A percentile compares a stretch with the other conserved stretches of the same genome.
Conservation (phyloP, 768 basidiomycete species). For the Daedaleopsis nitida region DNA sequence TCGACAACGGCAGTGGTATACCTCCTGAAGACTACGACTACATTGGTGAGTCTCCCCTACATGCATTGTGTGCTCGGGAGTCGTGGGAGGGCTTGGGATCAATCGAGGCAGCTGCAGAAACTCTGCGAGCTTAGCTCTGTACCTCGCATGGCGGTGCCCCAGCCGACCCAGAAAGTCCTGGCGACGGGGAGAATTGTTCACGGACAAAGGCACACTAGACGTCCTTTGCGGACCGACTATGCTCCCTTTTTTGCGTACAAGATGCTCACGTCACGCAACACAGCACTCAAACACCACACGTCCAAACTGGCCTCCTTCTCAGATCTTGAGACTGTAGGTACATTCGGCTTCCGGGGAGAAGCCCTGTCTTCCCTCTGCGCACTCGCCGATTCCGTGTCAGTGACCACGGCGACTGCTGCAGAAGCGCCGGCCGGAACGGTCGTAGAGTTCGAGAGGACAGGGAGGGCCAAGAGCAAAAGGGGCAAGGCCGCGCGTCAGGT, state of each 20-base stretch:
- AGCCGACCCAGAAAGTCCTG: neutral
- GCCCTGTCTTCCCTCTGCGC: conserved; percentile 94
- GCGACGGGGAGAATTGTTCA: neutral
- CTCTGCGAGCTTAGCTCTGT: too few relatives aligned
- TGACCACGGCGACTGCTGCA: conserved; percentile 72
- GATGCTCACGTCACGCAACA: neutral
- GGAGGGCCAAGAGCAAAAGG: conserved; percentile 52
- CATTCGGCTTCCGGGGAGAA: conserved; percentile 96
- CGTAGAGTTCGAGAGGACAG: conserved; percentile 71
- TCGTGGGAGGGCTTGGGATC: neutral
- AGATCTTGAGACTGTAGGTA: conserved; percentile 70
- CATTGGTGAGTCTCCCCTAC: conserved; percentile 59
- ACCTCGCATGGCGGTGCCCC: too few relatives aligned
- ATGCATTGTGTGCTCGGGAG: neutral
- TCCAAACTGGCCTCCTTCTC: conserved; percentile 83
- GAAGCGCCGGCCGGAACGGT: conserved; percentile 79
- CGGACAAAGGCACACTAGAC: too few relatives aligned
- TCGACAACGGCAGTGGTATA: conserved; percentile 93
- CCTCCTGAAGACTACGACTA: conserved; percentile 71
- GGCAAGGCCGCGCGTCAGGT: conserved; percentile 81
- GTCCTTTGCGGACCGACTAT: neutral
- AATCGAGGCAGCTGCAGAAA: too few relatives aligned
- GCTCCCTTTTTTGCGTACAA: neutral
- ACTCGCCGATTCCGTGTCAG: conserved; percentile 64
- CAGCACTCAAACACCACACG: conserved; percentile 90